phyloP scores from a whole-genome alignment of 164 flowering plant genomes.

The Liquidambar formosana region DNA sequence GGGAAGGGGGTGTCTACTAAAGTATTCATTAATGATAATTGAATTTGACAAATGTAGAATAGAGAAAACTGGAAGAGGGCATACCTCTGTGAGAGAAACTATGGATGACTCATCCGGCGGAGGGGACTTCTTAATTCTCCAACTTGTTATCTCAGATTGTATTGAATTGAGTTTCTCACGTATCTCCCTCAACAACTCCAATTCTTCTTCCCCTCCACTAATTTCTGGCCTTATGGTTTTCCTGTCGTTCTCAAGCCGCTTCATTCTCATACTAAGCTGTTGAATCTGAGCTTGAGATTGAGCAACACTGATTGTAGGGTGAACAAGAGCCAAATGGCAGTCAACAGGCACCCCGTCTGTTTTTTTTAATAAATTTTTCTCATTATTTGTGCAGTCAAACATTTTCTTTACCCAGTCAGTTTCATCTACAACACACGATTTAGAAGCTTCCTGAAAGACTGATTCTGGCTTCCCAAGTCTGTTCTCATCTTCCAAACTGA shows the following conservation, averaged over 20 bases:
- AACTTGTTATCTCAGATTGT: conserved; percentile 45
- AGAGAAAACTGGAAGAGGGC: not conserved
- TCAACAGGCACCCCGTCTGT: conserved; percentile 19
- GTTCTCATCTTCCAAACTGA: conserved; percentile 24
- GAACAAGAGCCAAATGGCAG: conserved; percentile 19
- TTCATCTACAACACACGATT: conserved; percentile 25
- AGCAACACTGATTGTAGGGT: conserved; percentile 13
- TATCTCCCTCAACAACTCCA: conserved; percentile 61
- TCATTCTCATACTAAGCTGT: conserved; percentile 41
- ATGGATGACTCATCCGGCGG: conserved; percentile 33
- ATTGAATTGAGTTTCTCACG: conserved; percentile 49
- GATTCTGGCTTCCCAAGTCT: conserved; percentile 37
- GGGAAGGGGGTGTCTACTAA: too few species aligned
- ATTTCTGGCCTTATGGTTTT: conserved; percentile 29
- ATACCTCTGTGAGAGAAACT: conserved; percentile 59
- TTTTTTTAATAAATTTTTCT: conserved; percentile 21
- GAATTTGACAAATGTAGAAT: not conserved
- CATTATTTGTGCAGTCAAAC: conserved; percentile 14
- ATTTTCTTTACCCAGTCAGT: conserved; percentile 27
- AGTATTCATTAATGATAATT: not conserved
- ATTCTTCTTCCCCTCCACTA: conserved; percentile 38
- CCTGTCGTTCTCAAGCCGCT: conserved; percentile 49
- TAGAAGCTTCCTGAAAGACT: conserved; percentile 8
- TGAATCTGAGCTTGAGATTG: conserved; percentile 30
- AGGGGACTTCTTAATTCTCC: conserved; percentile 27